A percentile compares a stretch with the other conserved stretches of the same genome.
Evolutionary conservation across 2,329 filamentous ascomycete genomes (phyloP).

Genomic region (Lachnellula cervina): DNA sequence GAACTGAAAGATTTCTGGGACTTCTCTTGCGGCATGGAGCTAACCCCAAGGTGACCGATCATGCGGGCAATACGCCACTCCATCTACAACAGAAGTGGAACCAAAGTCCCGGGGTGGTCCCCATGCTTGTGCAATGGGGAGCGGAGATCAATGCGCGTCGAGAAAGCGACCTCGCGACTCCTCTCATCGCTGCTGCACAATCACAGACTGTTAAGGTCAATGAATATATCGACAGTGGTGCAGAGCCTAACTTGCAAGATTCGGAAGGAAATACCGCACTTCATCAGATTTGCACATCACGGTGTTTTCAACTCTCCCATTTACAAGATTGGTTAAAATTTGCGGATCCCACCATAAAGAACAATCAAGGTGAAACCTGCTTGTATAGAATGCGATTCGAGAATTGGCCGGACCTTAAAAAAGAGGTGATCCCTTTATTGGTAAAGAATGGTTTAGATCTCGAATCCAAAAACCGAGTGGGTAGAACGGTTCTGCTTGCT

Average conservation of each 20-base stretch:
- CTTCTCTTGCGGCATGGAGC: slow-evolving; percentile 2
- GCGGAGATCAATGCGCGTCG: slow-evolving; percentile 6
- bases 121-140: slow-evolving; percentile 6
- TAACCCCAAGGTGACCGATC: not conserved
- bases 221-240: slow-evolving; percentile 3
- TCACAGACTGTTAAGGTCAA: not conserved
- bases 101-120: not conserved
- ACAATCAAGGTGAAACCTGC: not conserved
- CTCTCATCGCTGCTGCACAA: slow-evolving; percentile 4
- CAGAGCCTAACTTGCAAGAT: slow-evolving; percentile 6
- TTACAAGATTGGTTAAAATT: not conserved
- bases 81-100: not conserved
- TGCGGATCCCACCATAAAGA: slow-evolving; percentile 1
- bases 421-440: slow-evolving; percentile 1
- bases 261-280: slow-evolving; percentile 10
- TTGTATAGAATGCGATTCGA: slow-evolving; percentile 1
- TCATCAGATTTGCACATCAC: slow-evolving; percentile 2
- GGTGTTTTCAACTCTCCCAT: not conserved
- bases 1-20: slow-evolving; percentile 1
- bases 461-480: slow-evolving; percentile 3
- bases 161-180: slow-evolving; percentile 1
- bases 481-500: slow-evolving; percentile 5
- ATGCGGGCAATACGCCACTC: not conserved
- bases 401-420: not conserved
- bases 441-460: slow-evolving; percentile 4